These are phyloP conservation scores for Magnusiomyces tetraspermus DNA, from an alignment of 1,139 yeast genomes.

Conservation along the genomic window DNA sequence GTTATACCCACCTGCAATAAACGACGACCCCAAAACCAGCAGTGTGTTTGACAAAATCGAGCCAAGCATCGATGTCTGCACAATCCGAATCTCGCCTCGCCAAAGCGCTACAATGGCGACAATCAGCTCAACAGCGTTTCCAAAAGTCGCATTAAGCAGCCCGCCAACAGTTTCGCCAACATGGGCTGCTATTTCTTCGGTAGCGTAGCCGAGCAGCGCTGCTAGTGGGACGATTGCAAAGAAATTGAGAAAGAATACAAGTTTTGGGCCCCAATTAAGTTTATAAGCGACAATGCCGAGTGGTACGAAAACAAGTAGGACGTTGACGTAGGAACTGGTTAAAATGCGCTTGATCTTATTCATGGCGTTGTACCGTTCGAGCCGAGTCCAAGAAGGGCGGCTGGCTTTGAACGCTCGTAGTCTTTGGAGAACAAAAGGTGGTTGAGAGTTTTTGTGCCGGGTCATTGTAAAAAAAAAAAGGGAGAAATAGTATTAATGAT, in stretches of 20 bases:
- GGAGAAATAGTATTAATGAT: too few species aligned
- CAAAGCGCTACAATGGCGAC: conserved; percentile 83
- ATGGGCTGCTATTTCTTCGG: conserved; percentile 80
- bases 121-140: conserved; percentile 88
- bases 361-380: not conserved
- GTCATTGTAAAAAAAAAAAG: not conserved
- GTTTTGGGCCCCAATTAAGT: conserved; percentile 47
- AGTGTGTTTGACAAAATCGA: conserved; percentile 79
- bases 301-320: conserved; percentile 73
- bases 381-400: not conserved
- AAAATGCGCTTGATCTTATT: not conserved
- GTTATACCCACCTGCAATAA: conserved; percentile 87
- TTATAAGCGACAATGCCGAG: conserved; percentile 67
- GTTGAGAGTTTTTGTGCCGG: not conserved
- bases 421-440: not conserved
- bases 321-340: conserved; percentile 48
- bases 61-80: conserved; percentile 92
- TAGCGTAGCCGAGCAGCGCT: conserved; percentile 77
- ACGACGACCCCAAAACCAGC: conserved; percentile 90
- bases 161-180: conserved; percentile 78
- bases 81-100: conserved; percentile 83
- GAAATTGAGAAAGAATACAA: conserved; percentile 67
- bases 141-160: conserved; percentile 87
- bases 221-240: conserved; percentile 90
- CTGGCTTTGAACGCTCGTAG: not conserved